Percentiles rank a stretch among this genome's conserved stretches.
Conservation (phyloP, 176 grass and related monocot genomes). For the Triticum aestivum region IWGSC_CS_RefSeq_v2.1 NC_057796.1:44499829-44500328, state of each 20-base stretch:
- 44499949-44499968: background rate
- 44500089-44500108: background rate
- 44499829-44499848: background rate
- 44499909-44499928: background rate
- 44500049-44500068: background rate
- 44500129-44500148: background rate
- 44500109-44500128: background rate
- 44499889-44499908: background rate
- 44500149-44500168: background rate
- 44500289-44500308: background rate
- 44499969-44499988: background rate
- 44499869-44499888: background rate
- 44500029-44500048: background rate
- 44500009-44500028: background rate
- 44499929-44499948: background rate
- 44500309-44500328: background rate
- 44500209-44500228: background rate
- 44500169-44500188: background rate
- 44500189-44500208: background rate
- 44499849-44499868: background rate
- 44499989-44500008: background rate
- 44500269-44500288: background rate
- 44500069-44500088: background rate
- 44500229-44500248: background rate
- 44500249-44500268: background rate